A percentile compares a stretch with the other conserved stretches of the same genome.
phyloP scores from a whole-genome alignment of 164 flowering plant genomes.

The Cinnamomum micranthum region DNA sequence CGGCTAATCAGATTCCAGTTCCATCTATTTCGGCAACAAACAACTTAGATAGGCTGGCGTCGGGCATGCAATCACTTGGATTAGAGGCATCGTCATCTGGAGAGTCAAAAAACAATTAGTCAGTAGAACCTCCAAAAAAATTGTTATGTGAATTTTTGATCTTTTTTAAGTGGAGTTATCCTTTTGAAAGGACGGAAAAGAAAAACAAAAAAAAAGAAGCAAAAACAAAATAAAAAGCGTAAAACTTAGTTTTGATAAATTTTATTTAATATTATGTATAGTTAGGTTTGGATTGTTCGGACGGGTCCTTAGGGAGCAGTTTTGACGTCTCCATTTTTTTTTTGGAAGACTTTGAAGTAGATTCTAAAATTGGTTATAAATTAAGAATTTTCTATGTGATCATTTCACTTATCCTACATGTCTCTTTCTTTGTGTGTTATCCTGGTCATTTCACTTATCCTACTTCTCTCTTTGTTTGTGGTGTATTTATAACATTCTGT shows the following conservation, averaged over 20 bases:
- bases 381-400: constrained; percentile 5
- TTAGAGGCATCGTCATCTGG: constrained; percentile 31
- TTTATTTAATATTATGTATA: constrained; percentile 26
- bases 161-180: not conserved
- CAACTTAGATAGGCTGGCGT: constrained; percentile 20
- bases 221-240: not conserved
- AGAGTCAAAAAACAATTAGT: constrained; percentile 11
- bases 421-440: too few species aligned
- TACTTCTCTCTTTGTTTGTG: too few species aligned
- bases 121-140: constrained; percentile 8
- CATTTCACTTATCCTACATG: too few species aligned
- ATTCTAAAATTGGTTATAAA: not conserved
- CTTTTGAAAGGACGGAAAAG: constrained; percentile 4
- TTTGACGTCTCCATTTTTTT: too few species aligned
- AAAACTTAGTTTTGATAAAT: constrained; percentile 9
- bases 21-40: constrained; percentile 12
- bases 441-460: too few species aligned
- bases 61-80: constrained; percentile 28
- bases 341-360: constrained; percentile 22
- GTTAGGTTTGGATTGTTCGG: constrained; percentile 24
- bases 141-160: not conserved
- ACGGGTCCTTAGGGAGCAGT: constrained; percentile 9
- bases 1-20: constrained; percentile 14
- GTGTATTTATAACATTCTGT: too few species aligned
- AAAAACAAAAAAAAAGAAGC: constrained; percentile 9